phyloP scores from a whole-genome alignment of 768 basidiomycete genomes.

The Leccinum imitatum region DNA sequence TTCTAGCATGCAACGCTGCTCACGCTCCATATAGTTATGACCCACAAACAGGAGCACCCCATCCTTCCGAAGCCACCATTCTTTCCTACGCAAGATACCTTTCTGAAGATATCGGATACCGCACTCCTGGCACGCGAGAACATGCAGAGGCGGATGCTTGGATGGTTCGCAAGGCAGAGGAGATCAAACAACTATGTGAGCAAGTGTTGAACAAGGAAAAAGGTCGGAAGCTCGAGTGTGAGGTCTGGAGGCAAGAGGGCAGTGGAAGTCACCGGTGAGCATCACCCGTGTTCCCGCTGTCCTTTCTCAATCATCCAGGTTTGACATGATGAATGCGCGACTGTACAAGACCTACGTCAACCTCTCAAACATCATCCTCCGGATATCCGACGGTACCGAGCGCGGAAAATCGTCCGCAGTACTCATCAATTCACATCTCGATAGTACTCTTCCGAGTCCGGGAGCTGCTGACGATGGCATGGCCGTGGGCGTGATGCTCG shows the following conservation, averaged over 20 bases:
- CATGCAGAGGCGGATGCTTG: slow-evolving; percentile 84
- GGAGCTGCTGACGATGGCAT: too few species aligned
- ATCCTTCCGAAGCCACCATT: slow-evolving; percentile 71
- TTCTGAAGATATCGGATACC: slow-evolving; percentile 85
- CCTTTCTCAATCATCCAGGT: slow-evolving; percentile 45
- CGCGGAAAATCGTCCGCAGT: slow-evolving; percentile 78
- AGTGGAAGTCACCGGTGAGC: slow-evolving; percentile 84
- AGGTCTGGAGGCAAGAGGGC: slow-evolving; percentile 88
- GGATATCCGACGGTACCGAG: slow-evolving; percentile 75
- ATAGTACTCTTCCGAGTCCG: slow-evolving; percentile 70
- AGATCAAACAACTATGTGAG: slow-evolving; percentile 54
- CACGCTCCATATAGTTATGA: slow-evolving; percentile 33
- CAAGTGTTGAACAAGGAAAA: slow-evolving; percentile 41
- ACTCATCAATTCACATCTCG: slow-evolving; percentile 86
- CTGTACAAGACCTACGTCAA: slow-evolving; percentile 86
- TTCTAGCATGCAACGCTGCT: background rate
- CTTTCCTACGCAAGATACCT: slow-evolving; percentile 62
- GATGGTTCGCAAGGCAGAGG: slow-evolving; percentile 55
- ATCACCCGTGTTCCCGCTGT: background rate
- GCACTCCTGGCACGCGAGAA: slow-evolving; percentile 89
- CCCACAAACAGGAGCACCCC: slow-evolving; percentile 38
- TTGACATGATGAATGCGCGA: slow-evolving; percentile 87
- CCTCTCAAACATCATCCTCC: slow-evolving; percentile 86
- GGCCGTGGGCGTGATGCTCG: slow-evolving; percentile 89
- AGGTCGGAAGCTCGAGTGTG: slow-evolving; percentile 73